phyloP scores from a whole-genome alignment of 768 basidiomycete genomes.

The Russula brevipes region DNA sequence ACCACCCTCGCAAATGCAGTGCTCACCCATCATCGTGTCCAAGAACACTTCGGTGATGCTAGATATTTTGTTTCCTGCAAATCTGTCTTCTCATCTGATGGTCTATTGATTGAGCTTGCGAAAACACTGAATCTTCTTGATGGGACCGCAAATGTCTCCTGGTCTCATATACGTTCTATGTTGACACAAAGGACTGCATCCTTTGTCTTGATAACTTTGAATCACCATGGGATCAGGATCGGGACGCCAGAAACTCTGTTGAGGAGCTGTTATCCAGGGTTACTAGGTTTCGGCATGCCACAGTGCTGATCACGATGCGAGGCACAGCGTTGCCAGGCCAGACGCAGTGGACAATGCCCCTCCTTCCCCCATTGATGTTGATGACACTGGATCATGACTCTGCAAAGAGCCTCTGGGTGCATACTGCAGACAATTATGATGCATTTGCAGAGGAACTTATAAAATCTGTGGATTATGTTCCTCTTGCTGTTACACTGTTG shows the following conservation, averaged over 20 bases:
- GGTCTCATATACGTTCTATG: neutral
- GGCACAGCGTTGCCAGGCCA: conserved; percentile 1
- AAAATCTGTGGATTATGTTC: too few relatives aligned
- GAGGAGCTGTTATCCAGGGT: conserved; percentile 1
- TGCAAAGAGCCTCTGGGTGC: neutral
- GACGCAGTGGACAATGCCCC: conserved; percentile 8
- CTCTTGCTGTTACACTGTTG: conserved; percentile 7
- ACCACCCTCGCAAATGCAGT: conserved; percentile 5
- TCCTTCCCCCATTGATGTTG: neutral
- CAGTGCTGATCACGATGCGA: conserved; percentile 12
- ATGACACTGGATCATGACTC: neutral
- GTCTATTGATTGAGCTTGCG: neutral
- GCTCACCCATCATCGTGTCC: neutral
- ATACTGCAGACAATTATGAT: too few relatives aligned
- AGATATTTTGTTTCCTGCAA: conserved; percentile 5
- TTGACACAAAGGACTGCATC: conserved; percentile 19
- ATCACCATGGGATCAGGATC: conserved; percentile 34
- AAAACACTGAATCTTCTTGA: neutral
- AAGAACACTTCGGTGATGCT: neutral
- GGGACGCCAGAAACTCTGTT: neutral
- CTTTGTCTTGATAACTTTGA: conserved; percentile 42
- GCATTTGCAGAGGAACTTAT: too few relatives aligned
- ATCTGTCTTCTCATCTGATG: neutral
- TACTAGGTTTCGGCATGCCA: neutral
- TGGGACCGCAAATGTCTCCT: neutral